Percentiles rank a stretch among this genome's conserved stretches.
Conservation (phyloP, 257 asterid species). For the Hygrophila difformis region DNA sequence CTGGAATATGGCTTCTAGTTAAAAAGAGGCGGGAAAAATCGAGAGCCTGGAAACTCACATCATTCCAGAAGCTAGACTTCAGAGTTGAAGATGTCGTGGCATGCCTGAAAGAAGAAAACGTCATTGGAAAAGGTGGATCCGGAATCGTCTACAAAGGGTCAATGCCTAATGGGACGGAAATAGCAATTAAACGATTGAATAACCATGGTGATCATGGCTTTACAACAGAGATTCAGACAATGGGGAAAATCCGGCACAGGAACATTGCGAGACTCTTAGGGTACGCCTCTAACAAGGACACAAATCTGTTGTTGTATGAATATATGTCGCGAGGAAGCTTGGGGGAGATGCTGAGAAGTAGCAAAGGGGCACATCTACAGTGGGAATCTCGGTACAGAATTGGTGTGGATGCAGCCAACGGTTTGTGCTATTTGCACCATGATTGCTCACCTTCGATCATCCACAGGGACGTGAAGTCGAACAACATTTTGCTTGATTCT, state of each 20-base stretch:
- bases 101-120: constrained; percentile 73
- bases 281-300: constrained; percentile 52
- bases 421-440: constrained; percentile 81
- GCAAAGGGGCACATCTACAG: constrained; percentile 69
- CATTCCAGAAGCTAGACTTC: constrained; percentile 63
- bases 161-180: constrained; percentile 57
- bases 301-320: constrained; percentile 69
- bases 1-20: constrained; percentile 20
- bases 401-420: constrained; percentile 76
- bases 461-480: constrained; percentile 83
- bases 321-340: constrained; percentile 93
- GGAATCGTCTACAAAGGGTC: constrained; percentile 82
- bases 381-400: constrained; percentile 76
- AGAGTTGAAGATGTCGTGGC: constrained; percentile 51
- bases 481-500: constrained; percentile 71
- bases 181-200: constrained; percentile 56
- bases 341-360: constrained; percentile 71
- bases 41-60: constrained; percentile 61
- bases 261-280: constrained; percentile 72
- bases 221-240: constrained; percentile 68
- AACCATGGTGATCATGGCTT: constrained; percentile 61
- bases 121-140: constrained; percentile 86
- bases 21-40: constrained; percentile 25
- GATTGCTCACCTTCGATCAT: constrained; percentile 85
- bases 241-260: constrained; percentile 75